phyloP scores from a whole-genome alignment of 176 grass and related monocot species.

The Dendrocalamus sinicus region DNA sequence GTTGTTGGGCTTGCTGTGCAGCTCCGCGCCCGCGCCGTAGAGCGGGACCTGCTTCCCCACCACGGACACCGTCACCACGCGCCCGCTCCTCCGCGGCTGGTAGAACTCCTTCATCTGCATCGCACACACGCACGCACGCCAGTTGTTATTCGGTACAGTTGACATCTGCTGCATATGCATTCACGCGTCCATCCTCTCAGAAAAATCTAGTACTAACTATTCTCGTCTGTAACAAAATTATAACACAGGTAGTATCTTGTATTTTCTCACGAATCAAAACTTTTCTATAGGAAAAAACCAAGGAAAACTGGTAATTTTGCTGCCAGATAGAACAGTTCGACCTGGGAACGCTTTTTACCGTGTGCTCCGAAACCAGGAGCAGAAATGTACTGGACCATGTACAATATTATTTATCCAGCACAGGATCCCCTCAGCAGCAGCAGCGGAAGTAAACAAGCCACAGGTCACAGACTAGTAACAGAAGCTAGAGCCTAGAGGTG shows the following conservation, averaged over 20 bases:
- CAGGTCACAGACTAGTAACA: not conserved
- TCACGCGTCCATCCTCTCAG: not conserved
- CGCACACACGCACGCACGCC: no score
- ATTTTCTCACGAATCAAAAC: not conserved
- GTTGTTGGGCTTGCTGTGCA: constrained; percentile 82
- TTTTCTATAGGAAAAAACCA: not conserved
- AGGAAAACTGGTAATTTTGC: not conserved
- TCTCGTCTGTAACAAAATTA: not conserved
- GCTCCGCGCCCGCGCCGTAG: constrained; percentile 74
- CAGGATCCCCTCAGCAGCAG: constrained; percentile 38
- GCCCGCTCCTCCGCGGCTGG: constrained; percentile 72
- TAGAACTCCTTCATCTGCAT: constrained; percentile 95
- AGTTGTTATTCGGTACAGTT: not conserved
- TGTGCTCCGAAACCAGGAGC: not conserved
- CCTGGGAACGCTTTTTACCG: not conserved
- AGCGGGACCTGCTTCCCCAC: constrained; percentile 81
- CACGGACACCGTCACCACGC: constrained; percentile 65
- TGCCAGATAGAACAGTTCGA: not conserved
- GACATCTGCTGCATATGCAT: not conserved
- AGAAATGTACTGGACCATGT: not conserved
- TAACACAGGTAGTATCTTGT: not conserved
- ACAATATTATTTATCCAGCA: not conserved
- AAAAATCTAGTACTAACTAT: not conserved
- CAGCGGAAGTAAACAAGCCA: not conserved
- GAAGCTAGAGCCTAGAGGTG: constrained; percentile 25